phyloP scores from a whole-genome alignment of 2,329 filamentous ascomycete genomes.

The Colletotrichum tabaci region DNA sequence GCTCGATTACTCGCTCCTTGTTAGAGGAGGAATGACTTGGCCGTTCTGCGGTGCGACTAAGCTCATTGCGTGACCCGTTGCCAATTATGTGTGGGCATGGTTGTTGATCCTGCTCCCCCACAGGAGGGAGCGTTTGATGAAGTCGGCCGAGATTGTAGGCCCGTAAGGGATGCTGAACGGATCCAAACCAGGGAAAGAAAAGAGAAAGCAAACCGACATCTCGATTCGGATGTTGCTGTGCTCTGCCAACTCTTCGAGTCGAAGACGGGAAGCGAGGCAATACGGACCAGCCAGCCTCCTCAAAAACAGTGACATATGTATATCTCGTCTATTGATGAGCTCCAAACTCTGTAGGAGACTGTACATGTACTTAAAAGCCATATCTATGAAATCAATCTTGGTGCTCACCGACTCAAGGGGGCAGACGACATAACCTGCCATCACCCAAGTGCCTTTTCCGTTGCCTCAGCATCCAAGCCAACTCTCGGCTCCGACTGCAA shows the following conservation, averaged over 20 bases:
- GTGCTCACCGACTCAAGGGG: background rate
- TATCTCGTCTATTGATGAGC: background rate
- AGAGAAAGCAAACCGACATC: background rate
- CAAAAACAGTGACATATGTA: background rate
- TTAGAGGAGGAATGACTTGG: background rate
- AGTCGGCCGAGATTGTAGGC: background rate
- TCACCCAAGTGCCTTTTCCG: constrained; percentile 14
- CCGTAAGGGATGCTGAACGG: no score
- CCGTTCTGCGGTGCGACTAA: background rate
- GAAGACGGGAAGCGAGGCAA: no score
- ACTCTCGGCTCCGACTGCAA: constrained; percentile 32
- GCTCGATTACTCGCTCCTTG: background rate
- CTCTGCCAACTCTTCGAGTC: background rate
- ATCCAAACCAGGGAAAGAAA: background rate
- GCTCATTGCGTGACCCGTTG: background rate
- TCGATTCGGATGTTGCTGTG: background rate
- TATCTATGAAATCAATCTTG: background rate
- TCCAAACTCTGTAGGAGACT: background rate
- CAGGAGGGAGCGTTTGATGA: background rate
- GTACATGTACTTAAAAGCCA: no score
- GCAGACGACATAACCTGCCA: no score
- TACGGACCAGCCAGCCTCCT: background rate
- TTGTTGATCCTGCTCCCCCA: background rate
- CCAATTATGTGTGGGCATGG: background rate
- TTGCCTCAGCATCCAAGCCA: constrained; percentile 14